Evolutionary conservation across 306 rosid species (phyloP).

Genomic region (Macrotyloma uniflorum): DNA sequence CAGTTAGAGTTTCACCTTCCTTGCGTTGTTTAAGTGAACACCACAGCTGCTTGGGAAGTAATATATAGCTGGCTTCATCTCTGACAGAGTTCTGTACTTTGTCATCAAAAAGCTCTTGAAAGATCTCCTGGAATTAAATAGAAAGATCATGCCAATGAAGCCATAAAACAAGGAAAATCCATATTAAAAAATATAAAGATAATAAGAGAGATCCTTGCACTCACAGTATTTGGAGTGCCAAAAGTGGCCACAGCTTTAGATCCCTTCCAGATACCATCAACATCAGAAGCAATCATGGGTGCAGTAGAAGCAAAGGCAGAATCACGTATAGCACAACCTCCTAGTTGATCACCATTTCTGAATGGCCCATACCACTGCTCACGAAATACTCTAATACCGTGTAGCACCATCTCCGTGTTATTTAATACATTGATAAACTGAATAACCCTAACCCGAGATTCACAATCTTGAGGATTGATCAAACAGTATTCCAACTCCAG

Average conservation of each 20-base stretch:
- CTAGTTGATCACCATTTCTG: constrained; percentile 94
- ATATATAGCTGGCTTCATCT: constrained; percentile 56
- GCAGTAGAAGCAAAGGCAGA: constrained; percentile 87
- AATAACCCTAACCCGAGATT: constrained; percentile 85
- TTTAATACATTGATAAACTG: constrained; percentile 53
- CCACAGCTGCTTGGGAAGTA: constrained; percentile 96
- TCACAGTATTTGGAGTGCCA: constrained; percentile 54
- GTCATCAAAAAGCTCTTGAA: constrained; percentile 56
- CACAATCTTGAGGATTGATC: constrained; percentile 77
- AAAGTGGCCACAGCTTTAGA: constrained; percentile 55
- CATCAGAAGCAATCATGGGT: constrained; percentile 65
- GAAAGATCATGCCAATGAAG: constrained; percentile 12
- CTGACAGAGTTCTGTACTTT: constrained; percentile 49
- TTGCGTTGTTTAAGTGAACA: constrained; percentile 62
- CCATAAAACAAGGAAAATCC: neutral
- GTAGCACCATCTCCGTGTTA: constrained; percentile 49
- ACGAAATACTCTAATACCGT: constrained; percentile 63
- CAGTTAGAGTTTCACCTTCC: constrained; percentile 65
- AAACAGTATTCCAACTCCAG: constrained; percentile 88
- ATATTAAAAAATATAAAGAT: neutral
- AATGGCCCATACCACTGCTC: constrained; percentile 99
- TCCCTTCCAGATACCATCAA: constrained; percentile 79
- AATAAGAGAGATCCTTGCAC: constrained; percentile 38
- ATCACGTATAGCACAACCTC: constrained; percentile 89
- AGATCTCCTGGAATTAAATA: constrained; percentile 47